Percentiles rank a stretch among this genome's conserved stretches.
Conservation (phyloP, 805 yeast species). For the Candida insectorum region DNA sequence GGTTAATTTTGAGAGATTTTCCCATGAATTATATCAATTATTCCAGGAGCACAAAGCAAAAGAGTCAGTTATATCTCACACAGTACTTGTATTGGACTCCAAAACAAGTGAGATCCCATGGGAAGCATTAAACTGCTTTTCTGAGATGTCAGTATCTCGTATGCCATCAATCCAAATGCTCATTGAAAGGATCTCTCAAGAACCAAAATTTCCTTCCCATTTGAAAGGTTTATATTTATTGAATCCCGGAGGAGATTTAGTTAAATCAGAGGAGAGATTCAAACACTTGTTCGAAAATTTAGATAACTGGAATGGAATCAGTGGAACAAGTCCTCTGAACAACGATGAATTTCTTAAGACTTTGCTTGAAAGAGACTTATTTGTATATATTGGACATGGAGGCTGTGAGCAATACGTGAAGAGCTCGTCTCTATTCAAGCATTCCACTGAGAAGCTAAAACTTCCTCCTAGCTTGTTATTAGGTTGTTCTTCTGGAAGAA, state of each 20-base stretch:
- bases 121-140: slow-evolving; percentile 71
- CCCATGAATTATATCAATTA: slow-evolving; percentile 19
- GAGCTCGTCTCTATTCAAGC: slow-evolving; percentile 43
- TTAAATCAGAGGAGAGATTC: slow-evolving; percentile 58
- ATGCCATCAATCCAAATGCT: slow-evolving; percentile 62
- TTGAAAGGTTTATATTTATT: slow-evolving; percentile 45
- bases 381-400: slow-evolving; percentile 90
- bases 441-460: slow-evolving; percentile 20
- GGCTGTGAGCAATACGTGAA: slow-evolving; percentile 86
- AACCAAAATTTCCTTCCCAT: neutral
- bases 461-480: slow-evolving; percentile 66
- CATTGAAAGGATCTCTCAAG: slow-evolving; percentile 27
- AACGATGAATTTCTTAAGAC: slow-evolving; percentile 39
- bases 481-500: slow-evolving; percentile 88
- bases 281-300: slow-evolving; percentile 11
- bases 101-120: slow-evolving; percentile 76
- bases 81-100: slow-evolving; percentile 67
- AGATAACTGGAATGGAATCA: slow-evolving; percentile 36
- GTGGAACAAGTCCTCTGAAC: slow-evolving; percentile 58
- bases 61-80: slow-evolving; percentile 38
- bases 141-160: slow-evolving; percentile 59
- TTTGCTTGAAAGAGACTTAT: slow-evolving; percentile 42
- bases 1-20: slow-evolving; percentile 54
- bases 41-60: neutral
- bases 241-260: slow-evolving; percentile 80